Conservation (phyloP, 1,284 basidiomycete genomes). For the Ganoderma resinaceum region DNA sequence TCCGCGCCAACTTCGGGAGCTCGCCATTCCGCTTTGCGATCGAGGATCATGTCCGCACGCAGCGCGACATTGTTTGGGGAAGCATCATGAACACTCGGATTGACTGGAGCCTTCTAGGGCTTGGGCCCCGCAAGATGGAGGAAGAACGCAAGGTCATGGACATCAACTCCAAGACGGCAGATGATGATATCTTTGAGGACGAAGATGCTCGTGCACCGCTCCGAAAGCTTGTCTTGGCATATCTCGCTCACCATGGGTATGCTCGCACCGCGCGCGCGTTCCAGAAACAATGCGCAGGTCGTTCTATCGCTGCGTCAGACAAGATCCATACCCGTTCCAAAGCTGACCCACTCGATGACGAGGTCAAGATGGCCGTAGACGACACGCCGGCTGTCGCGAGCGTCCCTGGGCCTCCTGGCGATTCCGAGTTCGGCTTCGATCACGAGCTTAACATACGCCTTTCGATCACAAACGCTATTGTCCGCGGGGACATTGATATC, state of each 20-base stretch:
- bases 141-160: slow-evolving; percentile 26
- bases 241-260: slow-evolving; percentile 84
- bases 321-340: slow-evolving; percentile 10
- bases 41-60: slow-evolving; percentile 77
- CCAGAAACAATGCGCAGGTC: slow-evolving; percentile 44
- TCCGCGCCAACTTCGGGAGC: slow-evolving; percentile 88
- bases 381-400: slow-evolving; percentile 25
- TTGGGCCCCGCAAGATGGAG: slow-evolving; percentile 33
- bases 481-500: slow-evolving; percentile 73
- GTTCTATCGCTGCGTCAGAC: slow-evolving; percentile 22
- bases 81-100: slow-evolving; percentile 62
- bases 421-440: slow-evolving; percentile 35
- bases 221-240: slow-evolving; percentile 78
- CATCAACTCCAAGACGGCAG: slow-evolving; percentile 28
- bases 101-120: slow-evolving; percentile 39
- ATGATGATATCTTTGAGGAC: slow-evolving; percentile 34
- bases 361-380: slow-evolving; percentile 33
- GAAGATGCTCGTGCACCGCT: slow-evolving; percentile 49
- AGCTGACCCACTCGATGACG: slow-evolving; percentile 46
- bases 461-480: slow-evolving; percentile 70
- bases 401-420: slow-evolving; percentile 7
- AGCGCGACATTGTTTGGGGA: slow-evolving; percentile 67
- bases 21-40: slow-evolving; percentile 90
- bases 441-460: slow-evolving; percentile 71
- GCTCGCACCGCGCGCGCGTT: slow-evolving; percentile 72